Evolutionary conservation across 2,329 filamentous ascomycete species (phyloP), one percentile per base, ranked within the genome.

Genomic region (Onygenales sp.): DNA sequence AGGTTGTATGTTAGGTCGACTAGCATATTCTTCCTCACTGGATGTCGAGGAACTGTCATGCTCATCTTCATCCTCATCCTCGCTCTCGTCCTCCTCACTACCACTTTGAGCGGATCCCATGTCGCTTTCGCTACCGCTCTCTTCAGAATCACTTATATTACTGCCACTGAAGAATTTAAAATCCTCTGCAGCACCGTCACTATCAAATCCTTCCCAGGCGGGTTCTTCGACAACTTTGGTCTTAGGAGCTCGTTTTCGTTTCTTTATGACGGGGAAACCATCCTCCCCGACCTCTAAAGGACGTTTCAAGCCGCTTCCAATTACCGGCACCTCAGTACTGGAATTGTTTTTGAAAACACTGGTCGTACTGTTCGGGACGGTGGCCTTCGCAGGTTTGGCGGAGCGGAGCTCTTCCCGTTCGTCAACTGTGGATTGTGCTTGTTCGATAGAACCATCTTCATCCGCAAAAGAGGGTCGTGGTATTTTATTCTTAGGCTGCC

Each of bases 281-380:
- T 85, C 82, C 1, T 88, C 83, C 57, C 89, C 89, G 8, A 89
- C 60, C 44, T 95, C 87, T 9, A 98, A 75, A 1, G 91, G 89
- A 43, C 91, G 80, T 68, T 97, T 97, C 55, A 98, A 70, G 6
- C 93, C 93, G 56, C 84, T 85, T 17, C 93, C 93, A 51, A 51
- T 27, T n/a, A 5, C 32, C 7, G n/a, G 2, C 3, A 8, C 32
- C 11, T n/a, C 7, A 10, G 32, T 7, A 6, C 6, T n/a, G 31
- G 32, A 17, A 21, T 17, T 32, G 7, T 10, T 31, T 10, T 9
- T 43, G 33, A 13, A 8, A 6, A 35, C 17, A 39, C 32, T 31
- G n/a, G 33, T 14, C 17, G 42, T 39, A n/a, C n/a, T 17, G 27
- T 39, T 44, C 4, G 32, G 3, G 13, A 31, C 38, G 7, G 38